Evolutionary conservation across 2,329 filamentous ascomycete genomes (phyloP), one percentile per base, ranked within the genome.

Genomic region (Microthyrium microscopicum): DNA sequence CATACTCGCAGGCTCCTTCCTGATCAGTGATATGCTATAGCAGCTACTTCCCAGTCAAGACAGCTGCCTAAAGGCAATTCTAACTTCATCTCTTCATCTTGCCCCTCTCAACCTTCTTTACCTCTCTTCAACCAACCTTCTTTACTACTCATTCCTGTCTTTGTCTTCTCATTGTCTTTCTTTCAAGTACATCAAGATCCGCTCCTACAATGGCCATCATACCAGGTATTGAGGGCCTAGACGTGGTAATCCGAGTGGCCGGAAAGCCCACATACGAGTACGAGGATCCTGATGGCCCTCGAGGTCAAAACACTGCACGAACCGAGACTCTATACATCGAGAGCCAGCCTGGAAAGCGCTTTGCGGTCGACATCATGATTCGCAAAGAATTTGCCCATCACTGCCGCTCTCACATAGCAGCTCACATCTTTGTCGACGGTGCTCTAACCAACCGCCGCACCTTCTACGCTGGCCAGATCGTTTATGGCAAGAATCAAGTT

Each of bases 281-380:
- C 17, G 11, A 12, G n/a, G 29, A 27, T 21, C 35, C 35, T 12
- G 29, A 37, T 5, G 24, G 20, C 16, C 12, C 11, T 12, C 16
- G 21, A 15, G 33, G 21, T 12, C 5, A 5, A 5, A 16, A 33
- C 5, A 9, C 6, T 24, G 5, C 16, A 8, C 6, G 30, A 2
- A 39, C 37, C 1, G 32, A 44, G 2, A 47, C 42, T 0, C 55
- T 47, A 17, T 55, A 54, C 29, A 41, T 56, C 12, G 48, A 54
- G 29, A 45, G 47, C 1, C 33, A 26, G 3, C 46, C 49, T 2
- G 48, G 41, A 5, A 40, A 43, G 1, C 31, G 44, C 2, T 52
- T 56, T 29, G 34, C 25, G 3, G 34, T 51, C 4, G 26, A 21
- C 6, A 36, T 40, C 6, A 33, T 31, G 4, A 29, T 44, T 5